Conservation (phyloP, 2,329 filamentous ascomycete species). For the Coniochaeta ligniaria region DNA sequence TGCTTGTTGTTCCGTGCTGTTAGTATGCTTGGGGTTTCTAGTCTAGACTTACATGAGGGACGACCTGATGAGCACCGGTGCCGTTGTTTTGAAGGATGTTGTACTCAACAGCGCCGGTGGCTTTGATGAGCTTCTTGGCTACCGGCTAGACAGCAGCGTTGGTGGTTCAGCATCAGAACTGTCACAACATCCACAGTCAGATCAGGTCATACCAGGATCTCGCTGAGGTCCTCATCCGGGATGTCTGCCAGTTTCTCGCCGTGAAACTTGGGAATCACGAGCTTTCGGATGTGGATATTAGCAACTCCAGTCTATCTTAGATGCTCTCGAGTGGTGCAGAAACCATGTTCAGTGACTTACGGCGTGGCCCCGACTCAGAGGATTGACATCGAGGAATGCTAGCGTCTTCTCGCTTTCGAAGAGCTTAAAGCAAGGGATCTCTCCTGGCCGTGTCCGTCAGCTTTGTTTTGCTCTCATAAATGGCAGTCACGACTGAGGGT, state of each 20-base stretch:
- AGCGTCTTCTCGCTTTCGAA: conserved; percentile 90
- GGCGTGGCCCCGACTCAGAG: conserved; percentile 80
- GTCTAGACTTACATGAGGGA: conserved; percentile 67
- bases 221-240: conserved; percentile 76
- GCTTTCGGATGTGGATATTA: conserved; percentile 43
- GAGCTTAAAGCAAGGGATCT: conserved; percentile 95
- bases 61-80: conserved; percentile 79
- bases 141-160: conserved; percentile 49
- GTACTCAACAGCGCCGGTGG: conserved; percentile 71
- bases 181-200: neutral
- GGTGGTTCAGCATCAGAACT: neutral
- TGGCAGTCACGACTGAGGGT: neutral
- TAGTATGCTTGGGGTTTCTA: neutral
- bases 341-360: conserved; percentile 41
- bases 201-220: conserved; percentile 61
- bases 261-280: conserved; percentile 94
- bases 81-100: conserved; percentile 98
- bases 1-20: neutral
- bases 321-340: neutral
- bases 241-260: conserved; percentile 89
- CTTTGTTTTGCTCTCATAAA: neutral
- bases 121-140: conserved; percentile 77
- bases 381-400: conserved; percentile 94
- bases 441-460: conserved; percentile 48
- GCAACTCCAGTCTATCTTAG: neutral